phyloP scores from a whole-genome alignment of 116 monocot species.

The Thalassia testudinum region DNA sequence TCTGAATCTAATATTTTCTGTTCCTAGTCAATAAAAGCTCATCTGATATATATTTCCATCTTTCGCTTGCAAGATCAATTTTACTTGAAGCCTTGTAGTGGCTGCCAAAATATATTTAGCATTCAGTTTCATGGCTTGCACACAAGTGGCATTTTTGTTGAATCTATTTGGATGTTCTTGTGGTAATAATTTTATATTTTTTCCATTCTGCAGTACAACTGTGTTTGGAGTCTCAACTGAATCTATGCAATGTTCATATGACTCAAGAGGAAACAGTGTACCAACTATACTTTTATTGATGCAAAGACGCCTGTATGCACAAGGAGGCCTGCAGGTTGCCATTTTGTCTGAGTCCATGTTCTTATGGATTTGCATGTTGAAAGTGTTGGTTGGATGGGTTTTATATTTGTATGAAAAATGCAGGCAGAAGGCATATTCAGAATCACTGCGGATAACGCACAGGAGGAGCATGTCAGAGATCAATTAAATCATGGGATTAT shows the following conservation, averaged over 20 bases:
- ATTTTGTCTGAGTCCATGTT: neutral
- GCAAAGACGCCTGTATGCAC: constrained; percentile 59
- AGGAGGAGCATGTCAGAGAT: constrained; percentile 51
- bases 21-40: too few species aligned
- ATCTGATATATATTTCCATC: too few species aligned
- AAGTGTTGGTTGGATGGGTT: neutral
- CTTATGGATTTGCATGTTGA: neutral
- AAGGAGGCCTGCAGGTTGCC: constrained; percentile 66
- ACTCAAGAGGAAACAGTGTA: constrained; percentile 69
- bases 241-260: constrained; percentile 82
- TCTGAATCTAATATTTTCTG: too few species aligned
- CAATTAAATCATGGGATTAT: constrained; percentile 56
- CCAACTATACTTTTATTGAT: constrained; percentile 75
- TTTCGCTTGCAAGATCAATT: too few species aligned
- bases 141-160: too few species aligned
- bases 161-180: too few species aligned
- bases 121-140: too few species aligned
- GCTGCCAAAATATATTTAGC: too few species aligned
- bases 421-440: constrained; percentile 88
- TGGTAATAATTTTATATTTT: neutral
- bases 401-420: neutral
- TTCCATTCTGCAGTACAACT: constrained; percentile 33
- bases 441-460: constrained; percentile 66
- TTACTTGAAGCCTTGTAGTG: too few species aligned
- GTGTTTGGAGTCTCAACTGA: constrained; percentile 82